Conservation (phyloP, 2,329 filamentous ascomycete species). For the Neopestalotiopsis clavispora region DNA sequence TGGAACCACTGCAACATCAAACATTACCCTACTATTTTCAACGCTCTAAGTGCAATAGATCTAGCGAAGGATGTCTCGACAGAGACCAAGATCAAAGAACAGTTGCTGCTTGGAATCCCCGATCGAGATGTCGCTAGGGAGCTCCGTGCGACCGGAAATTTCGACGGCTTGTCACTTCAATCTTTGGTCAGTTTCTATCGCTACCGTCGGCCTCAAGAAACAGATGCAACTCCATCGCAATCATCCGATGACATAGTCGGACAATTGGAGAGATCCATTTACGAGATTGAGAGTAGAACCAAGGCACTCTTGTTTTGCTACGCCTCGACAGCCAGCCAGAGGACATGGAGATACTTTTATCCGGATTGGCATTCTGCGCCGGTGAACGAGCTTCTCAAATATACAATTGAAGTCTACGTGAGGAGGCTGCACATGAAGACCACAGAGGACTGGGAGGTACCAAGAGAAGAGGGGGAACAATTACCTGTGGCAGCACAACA, state of each 20-base stretch:
- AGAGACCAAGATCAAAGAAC: slow-evolving; percentile 23
- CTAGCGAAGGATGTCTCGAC: slow-evolving; percentile 21
- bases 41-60: slow-evolving; percentile 29
- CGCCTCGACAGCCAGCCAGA: slow-evolving; percentile 21
- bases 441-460: neutral
- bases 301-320: slow-evolving; percentile 30
- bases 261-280: neutral
- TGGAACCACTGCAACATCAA: slow-evolving; percentile 15
- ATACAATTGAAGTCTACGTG: neutral
- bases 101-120: slow-evolving; percentile 28
- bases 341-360: slow-evolving; percentile 20
- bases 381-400: neutral
- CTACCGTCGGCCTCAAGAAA: slow-evolving; percentile 17
- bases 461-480: neutral
- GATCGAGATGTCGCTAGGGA: slow-evolving; percentile 24
- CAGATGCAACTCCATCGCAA: slow-evolving; percentile 12
- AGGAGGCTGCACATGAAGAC: neutral
- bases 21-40: slow-evolving; percentile 22
- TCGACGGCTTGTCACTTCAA: slow-evolving; percentile 26
- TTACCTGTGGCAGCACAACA: neutral
- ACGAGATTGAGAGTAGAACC: slow-evolving; percentile 19
- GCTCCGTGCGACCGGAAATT: slow-evolving; percentile 24
- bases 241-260: neutral
- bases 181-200: slow-evolving; percentile 26
- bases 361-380: slow-evolving; percentile 14